These are phyloP conservation scores for Westerdykella aurantiaca DNA, from an alignment of 2,329 filamentous ascomycete genomes.

Conservation along the genomic window DNA sequence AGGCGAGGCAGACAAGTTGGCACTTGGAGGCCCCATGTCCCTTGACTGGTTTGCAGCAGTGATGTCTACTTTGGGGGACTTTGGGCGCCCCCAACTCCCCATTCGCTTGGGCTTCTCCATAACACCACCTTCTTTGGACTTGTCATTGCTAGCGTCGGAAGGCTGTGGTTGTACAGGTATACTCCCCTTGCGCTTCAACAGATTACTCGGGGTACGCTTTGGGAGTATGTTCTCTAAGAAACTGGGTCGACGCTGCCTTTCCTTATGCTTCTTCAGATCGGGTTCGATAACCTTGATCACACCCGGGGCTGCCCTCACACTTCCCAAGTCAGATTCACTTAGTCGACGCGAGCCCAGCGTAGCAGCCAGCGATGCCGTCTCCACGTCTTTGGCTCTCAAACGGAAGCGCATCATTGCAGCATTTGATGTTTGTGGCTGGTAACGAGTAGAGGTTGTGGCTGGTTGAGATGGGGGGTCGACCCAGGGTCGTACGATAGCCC, in stretches of 20 bases:
- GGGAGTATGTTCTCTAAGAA: conserved; percentile 45
- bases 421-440: conserved; percentile 50
- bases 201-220: conserved; percentile 40
- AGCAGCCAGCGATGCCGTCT: conserved; percentile 54
- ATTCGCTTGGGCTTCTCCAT: conserved; percentile 36
- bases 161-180: conserved; percentile 26
- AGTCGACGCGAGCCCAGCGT: conserved; percentile 65
- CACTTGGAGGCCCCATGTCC: conserved; percentile 51
- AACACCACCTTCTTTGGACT: conserved; percentile 23
- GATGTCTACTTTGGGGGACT: conserved; percentile 38
- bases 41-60: conserved; percentile 41
- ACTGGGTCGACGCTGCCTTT: conserved; percentile 47
- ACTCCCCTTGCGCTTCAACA: conserved; percentile 46
- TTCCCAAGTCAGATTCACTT: conserved; percentile 59
- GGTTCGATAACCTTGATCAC: conserved; percentile 57
- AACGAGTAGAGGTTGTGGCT: conserved; percentile 28
- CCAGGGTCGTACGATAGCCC: conserved; percentile 42
- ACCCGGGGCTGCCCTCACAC: conserved; percentile 52
- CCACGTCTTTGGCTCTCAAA: conserved; percentile 46
- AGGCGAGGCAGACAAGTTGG: conserved; percentile 28
- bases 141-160: conserved; percentile 19
- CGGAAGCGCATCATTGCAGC: conserved; percentile 52
- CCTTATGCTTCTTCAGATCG: conserved; percentile 36
- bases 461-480: conserved; percentile 40
- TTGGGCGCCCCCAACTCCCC: conserved; percentile 39